phyloP scores from a whole-genome alignment of 140 eudicot genomes.

The Senecio squalidus region DNA sequence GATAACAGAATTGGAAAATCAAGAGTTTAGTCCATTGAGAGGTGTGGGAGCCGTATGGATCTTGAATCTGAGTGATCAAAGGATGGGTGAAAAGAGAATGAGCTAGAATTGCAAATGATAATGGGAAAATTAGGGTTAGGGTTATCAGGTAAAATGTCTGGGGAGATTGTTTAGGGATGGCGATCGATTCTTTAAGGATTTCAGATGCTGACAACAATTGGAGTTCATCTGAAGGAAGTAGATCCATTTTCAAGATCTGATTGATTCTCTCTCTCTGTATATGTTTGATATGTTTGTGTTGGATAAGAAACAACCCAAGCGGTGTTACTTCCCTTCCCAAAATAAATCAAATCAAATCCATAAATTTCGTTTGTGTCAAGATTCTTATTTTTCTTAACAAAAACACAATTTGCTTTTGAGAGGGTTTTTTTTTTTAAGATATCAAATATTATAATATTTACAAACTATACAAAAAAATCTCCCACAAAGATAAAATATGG shows the following conservation, averaged over 20 bases:
- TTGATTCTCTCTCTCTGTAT: no score
- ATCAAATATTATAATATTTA: no score
- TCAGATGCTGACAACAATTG: slow-evolving; percentile 51
- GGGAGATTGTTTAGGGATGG: slow-evolving; percentile 74
- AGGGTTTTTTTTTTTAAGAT: no score
- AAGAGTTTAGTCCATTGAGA: slow-evolving; percentile 55
- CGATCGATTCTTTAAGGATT: slow-evolving; percentile 56
- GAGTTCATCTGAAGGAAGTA: slow-evolving; percentile 68
- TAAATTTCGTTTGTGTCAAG: no score
- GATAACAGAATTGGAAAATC: slow-evolving; percentile 56
- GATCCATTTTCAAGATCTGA: slow-evolving; percentile 62
- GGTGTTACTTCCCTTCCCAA: no score
- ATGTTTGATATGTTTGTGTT: no score
- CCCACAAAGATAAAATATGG: no score
- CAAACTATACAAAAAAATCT: no score
- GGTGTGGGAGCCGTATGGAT: slow-evolving; percentile 32
- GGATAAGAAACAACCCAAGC: no score
- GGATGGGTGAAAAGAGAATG: slow-evolving; percentile 89
- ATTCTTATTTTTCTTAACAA: no score
- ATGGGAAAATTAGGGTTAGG: slow-evolving; percentile 73
- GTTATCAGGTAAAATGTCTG: slow-evolving; percentile 71
- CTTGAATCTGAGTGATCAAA: slow-evolving; percentile 48
- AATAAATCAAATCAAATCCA: no score
- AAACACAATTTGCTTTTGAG: no score
- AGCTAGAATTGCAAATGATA: slow-evolving; percentile 77